Percentiles rank a stretch among this genome's conserved stretches.
Evolutionary conservation across 2,329 filamentous ascomycete species (phyloP).

Genomic region (Aspergillus ustus): DNA sequence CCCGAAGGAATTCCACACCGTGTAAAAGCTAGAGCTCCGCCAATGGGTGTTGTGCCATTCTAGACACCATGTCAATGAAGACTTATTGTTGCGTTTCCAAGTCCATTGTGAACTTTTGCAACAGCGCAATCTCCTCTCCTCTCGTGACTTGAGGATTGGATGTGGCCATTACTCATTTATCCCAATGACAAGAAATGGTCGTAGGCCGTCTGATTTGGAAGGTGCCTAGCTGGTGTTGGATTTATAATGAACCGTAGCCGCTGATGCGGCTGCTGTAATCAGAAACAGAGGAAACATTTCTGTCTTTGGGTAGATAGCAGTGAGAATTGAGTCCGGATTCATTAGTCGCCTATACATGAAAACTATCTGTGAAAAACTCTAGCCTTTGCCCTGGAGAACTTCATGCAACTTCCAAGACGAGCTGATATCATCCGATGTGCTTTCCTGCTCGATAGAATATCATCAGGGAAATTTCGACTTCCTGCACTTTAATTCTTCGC

Average conservation of each 20-base stretch:
- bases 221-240: constrained; percentile 60
- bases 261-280: background rate
- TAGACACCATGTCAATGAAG: constrained; percentile 83
- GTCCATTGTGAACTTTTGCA: constrained; percentile 70
- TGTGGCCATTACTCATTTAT: constrained; percentile 78
- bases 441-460: too few species aligned
- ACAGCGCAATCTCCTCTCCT: constrained; percentile 73
- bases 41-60: constrained; percentile 75
- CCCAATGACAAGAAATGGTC: constrained; percentile 61
- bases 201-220: constrained; percentile 58
- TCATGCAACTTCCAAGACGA: too few species aligned
- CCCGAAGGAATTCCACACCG: constrained; percentile 71
- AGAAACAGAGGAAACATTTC: background rate
- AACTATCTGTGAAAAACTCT: too few species aligned
- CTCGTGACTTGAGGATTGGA: constrained; percentile 74
- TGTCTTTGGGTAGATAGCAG: background rate
- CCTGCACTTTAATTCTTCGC: background rate
- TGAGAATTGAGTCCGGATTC: too few species aligned
- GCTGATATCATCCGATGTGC: too few species aligned
- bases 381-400: too few species aligned
- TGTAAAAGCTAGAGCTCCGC: constrained; percentile 69
- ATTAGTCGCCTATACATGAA: too few species aligned
- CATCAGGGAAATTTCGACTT: too few species aligned
- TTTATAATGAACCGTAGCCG: constrained; percentile 48
- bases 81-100: constrained; percentile 65